These are phyloP conservation scores for Davidsoniella eucalypti DNA, from an alignment of 2,329 filamentous ascomycete species.

Conservation along the genomic window DNA sequence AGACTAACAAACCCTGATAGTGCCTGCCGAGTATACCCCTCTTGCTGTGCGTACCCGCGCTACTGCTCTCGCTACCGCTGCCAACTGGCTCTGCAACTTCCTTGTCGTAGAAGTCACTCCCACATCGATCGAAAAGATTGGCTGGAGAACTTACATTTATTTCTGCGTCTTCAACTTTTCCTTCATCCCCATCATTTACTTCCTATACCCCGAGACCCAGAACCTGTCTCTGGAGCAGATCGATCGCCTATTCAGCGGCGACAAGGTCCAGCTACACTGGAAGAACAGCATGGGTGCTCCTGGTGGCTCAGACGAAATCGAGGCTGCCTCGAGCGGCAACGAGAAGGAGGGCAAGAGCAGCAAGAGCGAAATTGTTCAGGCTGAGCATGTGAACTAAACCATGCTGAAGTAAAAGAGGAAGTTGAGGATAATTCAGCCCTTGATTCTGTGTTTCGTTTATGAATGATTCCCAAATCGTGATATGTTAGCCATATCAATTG, in stretches of 20 bases:
- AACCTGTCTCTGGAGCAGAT: constrained; percentile 33
- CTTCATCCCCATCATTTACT: constrained; percentile 29
- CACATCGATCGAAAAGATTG: constrained; percentile 26
- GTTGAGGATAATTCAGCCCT: too few species aligned
- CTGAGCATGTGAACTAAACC: too few species aligned
- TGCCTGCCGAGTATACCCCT: constrained; percentile 28
- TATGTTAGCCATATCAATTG: too few species aligned
- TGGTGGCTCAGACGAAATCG: constrained; percentile 14
- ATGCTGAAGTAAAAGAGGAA: too few species aligned
- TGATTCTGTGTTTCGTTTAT: too few species aligned
- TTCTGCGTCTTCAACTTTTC: constrained; percentile 23
- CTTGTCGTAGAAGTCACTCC: constrained; percentile 43
- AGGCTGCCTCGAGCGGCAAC: too few species aligned
- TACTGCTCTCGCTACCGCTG: constrained; percentile 23
- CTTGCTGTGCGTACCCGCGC: constrained; percentile 24
- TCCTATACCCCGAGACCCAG: constrained; percentile 33
- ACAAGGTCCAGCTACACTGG: constrained; percentile 20
- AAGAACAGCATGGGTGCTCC: constrained; percentile 19
- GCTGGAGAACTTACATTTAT: constrained; percentile 24
- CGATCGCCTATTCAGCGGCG: constrained; percentile 23
- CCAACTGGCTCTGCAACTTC: constrained; percentile 21
- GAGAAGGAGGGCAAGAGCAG: too few species aligned
- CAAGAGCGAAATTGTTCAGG: too few species aligned
- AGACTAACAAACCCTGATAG: constrained; percentile 13
- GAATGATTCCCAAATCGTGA: too few species aligned